phyloP scores from a whole-genome alignment of 345 rosid genomes.

The Microcos paniculata region DNA sequence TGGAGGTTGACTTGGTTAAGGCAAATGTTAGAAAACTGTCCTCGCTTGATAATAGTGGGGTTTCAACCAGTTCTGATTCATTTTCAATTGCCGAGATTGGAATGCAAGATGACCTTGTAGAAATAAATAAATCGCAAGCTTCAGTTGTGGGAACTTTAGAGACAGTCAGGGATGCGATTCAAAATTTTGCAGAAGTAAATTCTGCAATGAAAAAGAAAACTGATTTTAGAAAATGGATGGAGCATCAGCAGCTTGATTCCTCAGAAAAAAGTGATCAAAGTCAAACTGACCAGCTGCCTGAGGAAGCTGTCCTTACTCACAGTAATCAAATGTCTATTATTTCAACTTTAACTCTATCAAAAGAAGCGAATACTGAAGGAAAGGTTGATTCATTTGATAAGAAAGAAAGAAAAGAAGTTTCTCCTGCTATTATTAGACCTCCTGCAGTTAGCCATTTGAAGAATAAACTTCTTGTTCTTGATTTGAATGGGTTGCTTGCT shows the following conservation, averaged over 20 bases:
- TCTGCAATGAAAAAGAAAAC: constrained; percentile 1
- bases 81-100: constrained; percentile 8
- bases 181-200: not conserved
- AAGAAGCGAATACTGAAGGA: not conserved
- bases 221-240: constrained; percentile 19
- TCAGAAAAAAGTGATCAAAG: constrained; percentile 5
- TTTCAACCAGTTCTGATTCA: constrained; percentile 14
- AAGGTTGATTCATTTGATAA: constrained; percentile 3
- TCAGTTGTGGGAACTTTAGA: constrained; percentile 18
- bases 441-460: constrained; percentile 12
- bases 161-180: not conserved
- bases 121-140: constrained; percentile 12
- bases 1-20: constrained; percentile 10
- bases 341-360: constrained; percentile 2
- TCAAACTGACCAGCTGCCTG: not conserved
- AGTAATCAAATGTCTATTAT: not conserved
- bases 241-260: constrained; percentile 10
- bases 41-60: constrained; percentile 13
- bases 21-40: constrained; percentile 6
- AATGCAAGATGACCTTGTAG: constrained; percentile 18
- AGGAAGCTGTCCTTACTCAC: constrained; percentile 2
- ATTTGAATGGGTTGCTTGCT: constrained; percentile 85
- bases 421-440: constrained; percentile 17
- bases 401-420: constrained; percentile 7
- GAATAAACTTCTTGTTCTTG: constrained; percentile 77